Evolutionary conservation across 164 flowering plant genomes (phyloP).

Genomic region (Amborella trichopoda): DNA sequence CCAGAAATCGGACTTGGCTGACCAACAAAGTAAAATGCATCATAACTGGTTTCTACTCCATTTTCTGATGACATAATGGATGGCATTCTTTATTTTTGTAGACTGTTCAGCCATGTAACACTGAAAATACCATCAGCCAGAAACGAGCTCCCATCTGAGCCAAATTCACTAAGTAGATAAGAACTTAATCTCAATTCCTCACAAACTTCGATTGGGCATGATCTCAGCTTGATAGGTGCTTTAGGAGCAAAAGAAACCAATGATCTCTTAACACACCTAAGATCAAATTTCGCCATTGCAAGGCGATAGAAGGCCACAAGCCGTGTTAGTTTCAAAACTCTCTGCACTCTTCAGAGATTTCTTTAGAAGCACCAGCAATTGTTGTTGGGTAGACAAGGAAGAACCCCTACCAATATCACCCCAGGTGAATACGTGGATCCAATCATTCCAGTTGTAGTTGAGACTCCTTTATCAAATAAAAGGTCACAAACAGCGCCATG

Average conservation of each 20-base stretch:
- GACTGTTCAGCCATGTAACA: too few species aligned
- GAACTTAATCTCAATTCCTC: slow-evolving; percentile 79
- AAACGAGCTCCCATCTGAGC: slow-evolving; percentile 42
- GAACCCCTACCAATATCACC: slow-evolving; percentile 56
- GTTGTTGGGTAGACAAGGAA: too few species aligned
- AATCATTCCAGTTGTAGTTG: slow-evolving; percentile 48
- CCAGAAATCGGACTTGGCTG: too few species aligned
- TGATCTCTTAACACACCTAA: too few species aligned
- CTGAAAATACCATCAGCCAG: slow-evolving; percentile 66
- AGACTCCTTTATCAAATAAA: too few species aligned
- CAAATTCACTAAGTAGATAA: slow-evolving; percentile 59
- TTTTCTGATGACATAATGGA: too few species aligned
- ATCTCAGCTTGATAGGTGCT: too few species aligned
- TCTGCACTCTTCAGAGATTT: slow-evolving; percentile 86
- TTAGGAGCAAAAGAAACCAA: too few species aligned
- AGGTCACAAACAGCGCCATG: slow-evolving; percentile 76
- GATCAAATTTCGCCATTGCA: slow-evolving; percentile 74
- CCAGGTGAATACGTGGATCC: slow-evolving; percentile 63
- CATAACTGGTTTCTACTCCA: slow-evolving; percentile 18
- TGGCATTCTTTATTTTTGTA: slow-evolving; percentile 41
- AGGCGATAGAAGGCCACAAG: slow-evolving; percentile 83
- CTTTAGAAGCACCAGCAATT: too few species aligned
- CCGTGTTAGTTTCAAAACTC: slow-evolving; percentile 54
- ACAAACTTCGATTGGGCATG: too few species aligned
- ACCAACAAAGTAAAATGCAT: slow-evolving; percentile 40